Base-by-base conservation (phyloP, 371 early-diverging fungal species). In the Batkoa obscura region DNA sequence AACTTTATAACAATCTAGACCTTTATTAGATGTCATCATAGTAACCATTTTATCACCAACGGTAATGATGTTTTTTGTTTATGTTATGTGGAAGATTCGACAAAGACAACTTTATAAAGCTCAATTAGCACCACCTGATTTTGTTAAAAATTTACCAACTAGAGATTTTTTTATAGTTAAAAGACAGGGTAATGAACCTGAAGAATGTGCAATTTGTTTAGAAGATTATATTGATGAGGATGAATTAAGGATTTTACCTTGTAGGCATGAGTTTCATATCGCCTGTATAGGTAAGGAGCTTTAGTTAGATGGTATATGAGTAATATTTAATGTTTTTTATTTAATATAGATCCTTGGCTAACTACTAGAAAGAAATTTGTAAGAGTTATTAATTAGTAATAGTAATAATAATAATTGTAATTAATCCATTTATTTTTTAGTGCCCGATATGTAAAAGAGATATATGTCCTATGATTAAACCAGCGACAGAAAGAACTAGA, bases 121-220 rank as follows among this genome's bases (percentile, higher is more conserved):
- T 17, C 80, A 79, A 60, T 65, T 84, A 43, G 86, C 88, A 0
- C 80, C 84, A 0, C 59, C 63, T 2, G 71, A 75, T 33, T 69
- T 80, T 35, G 84, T 87, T 39, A 69, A 70, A 36, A 71, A 68
- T 50, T 62, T 87, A 42, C 72, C 77, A 0, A 62, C 70, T 35
- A 79, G 78, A 53, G 67, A 71, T 1, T 85, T 79, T 55, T 71
- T 64, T 50, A 59, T 62, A 10, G 67, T 76, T 52, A 80, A 83
- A 43, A 45, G 61, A n/a, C 58, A 63, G 51, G 72, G 69, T 43
- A 71, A 73, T 48, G 88, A 84, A 39, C 73, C 79, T 13, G 76
- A 76, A 34, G 83, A 83, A 41, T 98, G 98, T 66, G 84, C 84
- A 30, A 90, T 98, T 47, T 98, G 98, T 70, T 68, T 96, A 58